Evolutionary conservation across 306 rosid species (phyloP), one percentile per base, ranked within the genome.

Genomic region (Cucumis melo): DNA sequence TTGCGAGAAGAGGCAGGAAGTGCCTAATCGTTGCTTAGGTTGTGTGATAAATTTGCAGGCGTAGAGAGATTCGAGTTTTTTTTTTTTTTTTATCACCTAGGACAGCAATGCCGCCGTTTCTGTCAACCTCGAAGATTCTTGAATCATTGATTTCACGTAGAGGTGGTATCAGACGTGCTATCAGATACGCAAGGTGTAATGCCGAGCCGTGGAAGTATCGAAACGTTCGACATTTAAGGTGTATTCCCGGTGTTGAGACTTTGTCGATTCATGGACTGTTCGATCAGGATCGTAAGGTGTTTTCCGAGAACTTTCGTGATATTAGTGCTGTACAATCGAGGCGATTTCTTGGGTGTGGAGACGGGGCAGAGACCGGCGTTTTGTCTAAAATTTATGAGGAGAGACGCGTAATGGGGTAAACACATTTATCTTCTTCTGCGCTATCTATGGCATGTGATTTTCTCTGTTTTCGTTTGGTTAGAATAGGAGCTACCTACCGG

Each of bases 341-440:
- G 80, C 84, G 58, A 63, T 92, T 95, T 80, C 87, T 95, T 67
- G 99, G 99, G 54, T 83, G 91, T 65, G 99, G 97, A 29, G 96
- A 95, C 44, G 96, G 98, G 42, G 93, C 88, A 32, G 99, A 94
- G 83, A 91, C 84, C 67, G 46, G 84, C 53, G 87, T 87, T 81
- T 82, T 95, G 0, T 87, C 93, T 75, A 92, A 84, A 83, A 82
- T 80, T 70, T 90, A 92, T n/a, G 99, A 92, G 89, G 98, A 94
- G 86, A 92, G 54, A 77, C 87, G 85, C 84, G 90, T 92, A 75
- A 64, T 95, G 81, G 93, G 99, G 99, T 92, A 94, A 81, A 29
- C 8, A 13, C 16, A 41, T 0, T 4, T 14, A 50, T 72, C 29
- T 71, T 24, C 19, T 72, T 48, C 24, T 71, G 60, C 39, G 10